Percentiles rank a stretch among this genome's conserved stretches.
Evolutionary conservation across 2,329 filamentous ascomycete genomes (phyloP).

Genomic region (Penicillium sp.): DNA sequence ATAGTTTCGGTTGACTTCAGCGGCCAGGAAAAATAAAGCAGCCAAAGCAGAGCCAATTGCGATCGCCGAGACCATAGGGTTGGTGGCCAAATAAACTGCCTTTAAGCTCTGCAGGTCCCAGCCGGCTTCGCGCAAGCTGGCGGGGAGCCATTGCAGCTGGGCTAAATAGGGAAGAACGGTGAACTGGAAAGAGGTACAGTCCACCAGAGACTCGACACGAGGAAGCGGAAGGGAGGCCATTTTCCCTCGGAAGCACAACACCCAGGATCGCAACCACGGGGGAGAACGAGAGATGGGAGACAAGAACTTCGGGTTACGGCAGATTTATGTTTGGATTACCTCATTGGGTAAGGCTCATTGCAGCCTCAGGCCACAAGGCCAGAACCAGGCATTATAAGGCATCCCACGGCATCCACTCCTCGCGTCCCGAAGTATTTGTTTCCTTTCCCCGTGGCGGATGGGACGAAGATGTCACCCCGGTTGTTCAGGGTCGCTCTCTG

Average conservation of each 20-base stretch:
- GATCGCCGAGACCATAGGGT: conserved; percentile 75
- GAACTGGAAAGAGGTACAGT: conserved; percentile 72
- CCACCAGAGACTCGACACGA: conserved; percentile 63
- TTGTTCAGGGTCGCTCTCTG: conserved; percentile 10
- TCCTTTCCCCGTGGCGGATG: conserved; percentile 13
- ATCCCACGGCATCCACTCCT: conserved; percentile 5
- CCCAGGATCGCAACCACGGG: not conserved
- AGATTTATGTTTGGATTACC: conserved; percentile 21
- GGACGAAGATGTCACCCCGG: conserved; percentile 6
- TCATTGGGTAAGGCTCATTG: conserved; percentile 12
- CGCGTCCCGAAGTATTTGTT: conserved; percentile 17
- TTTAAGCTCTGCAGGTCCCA: conserved; percentile 61
- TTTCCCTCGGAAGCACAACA: conserved; percentile 3
- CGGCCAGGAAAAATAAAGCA: conserved; percentile 67
- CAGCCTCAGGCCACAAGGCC: conserved; percentile 15
- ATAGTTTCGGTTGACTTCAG: conserved; percentile 88
- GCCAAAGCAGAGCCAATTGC: conserved; percentile 69
- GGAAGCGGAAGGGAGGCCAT: conserved; percentile 63
- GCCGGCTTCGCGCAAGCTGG: conserved; percentile 59
- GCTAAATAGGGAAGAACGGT: conserved; percentile 72
- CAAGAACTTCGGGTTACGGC: conserved; percentile 5
- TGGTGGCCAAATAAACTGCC: conserved; percentile 75
- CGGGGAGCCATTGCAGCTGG: conserved; percentile 68
- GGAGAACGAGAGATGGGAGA: conserved; percentile 9
- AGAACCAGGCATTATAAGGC: not conserved